Evolutionary conservation across 768 basidiomycete genomes (phyloP).

Genomic region (Suillus plorans): DNA sequence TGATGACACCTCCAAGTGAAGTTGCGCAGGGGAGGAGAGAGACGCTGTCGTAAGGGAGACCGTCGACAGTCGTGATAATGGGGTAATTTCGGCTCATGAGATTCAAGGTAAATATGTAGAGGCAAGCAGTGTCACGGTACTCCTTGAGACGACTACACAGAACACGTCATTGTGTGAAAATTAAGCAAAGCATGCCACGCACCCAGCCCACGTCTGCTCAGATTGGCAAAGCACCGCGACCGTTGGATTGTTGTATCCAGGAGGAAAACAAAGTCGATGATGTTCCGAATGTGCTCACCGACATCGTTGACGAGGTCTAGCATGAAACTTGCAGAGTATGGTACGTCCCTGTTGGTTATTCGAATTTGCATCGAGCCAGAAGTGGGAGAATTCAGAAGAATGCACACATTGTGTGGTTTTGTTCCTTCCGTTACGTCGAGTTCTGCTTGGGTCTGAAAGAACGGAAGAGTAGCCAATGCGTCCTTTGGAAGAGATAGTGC

Average conservation of each 20-base stretch:
- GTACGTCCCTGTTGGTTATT: slow-evolving; percentile 63
- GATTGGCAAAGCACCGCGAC: slow-evolving; percentile 86
- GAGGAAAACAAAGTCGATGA: slow-evolving; percentile 87
- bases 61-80: too few relatives aligned
- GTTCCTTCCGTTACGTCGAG: slow-evolving; percentile 75
- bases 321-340: slow-evolving; percentile 93
- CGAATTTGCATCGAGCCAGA: neutral
- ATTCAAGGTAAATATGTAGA: too few relatives aligned
- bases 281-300: slow-evolving; percentile 76
- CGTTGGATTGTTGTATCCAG: slow-evolving; percentile 94
- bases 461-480: slow-evolving; percentile 87
- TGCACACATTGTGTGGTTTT: slow-evolving; percentile 51
- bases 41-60: slow-evolving; percentile 62
- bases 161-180: slow-evolving; percentile 1
- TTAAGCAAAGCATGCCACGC: slow-evolving; percentile 19
- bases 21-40: too few relatives aligned
- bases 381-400: slow-evolving; percentile 7
- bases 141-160: slow-evolving; percentile 62
- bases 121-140: too few relatives aligned
- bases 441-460: slow-evolving; percentile 81
- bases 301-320: slow-evolving; percentile 75
- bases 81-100: too few relatives aligned
- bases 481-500: slow-evolving; percentile 87
- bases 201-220: slow-evolving; percentile 93
- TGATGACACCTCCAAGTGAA: too few relatives aligned